These are phyloP conservation scores for Nicotiana otophora DNA, from an alignment of 257 asterid genomes.

Conservation along the genomic window DNA sequence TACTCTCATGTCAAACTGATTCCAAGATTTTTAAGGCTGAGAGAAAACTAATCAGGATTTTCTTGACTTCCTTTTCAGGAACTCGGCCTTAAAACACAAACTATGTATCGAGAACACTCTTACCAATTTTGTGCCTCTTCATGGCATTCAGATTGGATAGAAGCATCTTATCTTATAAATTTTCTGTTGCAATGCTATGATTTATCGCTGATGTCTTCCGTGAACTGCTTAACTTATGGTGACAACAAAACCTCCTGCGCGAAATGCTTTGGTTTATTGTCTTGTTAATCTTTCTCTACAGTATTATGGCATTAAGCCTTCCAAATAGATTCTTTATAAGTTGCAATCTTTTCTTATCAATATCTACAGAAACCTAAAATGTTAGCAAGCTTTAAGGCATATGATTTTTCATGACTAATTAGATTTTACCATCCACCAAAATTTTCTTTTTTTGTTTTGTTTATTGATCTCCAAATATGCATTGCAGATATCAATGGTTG, in stretches of 20 bases:
- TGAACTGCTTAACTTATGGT: background rate
- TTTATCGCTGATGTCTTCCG: background rate
- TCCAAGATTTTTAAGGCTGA: too few species aligned
- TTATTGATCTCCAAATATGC: background rate
- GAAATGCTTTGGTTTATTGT: background rate
- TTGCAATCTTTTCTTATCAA: too few species aligned
- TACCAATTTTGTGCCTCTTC: too few species aligned
- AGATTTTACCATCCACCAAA: background rate
- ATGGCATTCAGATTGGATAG: background rate
- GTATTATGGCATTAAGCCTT: too few species aligned
- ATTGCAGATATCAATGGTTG: slow-evolving; percentile 61
- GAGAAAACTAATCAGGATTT: too few species aligned
- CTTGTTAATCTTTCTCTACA: background rate
- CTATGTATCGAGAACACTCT: too few species aligned
- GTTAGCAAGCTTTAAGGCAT: background rate
- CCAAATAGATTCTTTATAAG: too few species aligned
- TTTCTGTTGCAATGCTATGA: background rate
- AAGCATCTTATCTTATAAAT: too few species aligned
- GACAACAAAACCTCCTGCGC: background rate
- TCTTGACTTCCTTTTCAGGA: too few species aligned
- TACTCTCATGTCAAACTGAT: too few species aligned
- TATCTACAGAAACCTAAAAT: background rate
- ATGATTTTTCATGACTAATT: background rate
- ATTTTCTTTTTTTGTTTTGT: background rate
- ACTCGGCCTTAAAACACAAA: too few species aligned